Evolutionary conservation across 495 filamentous ascomycete genomes (phyloP).

Genomic region (Aspergillus leporis): DNA sequence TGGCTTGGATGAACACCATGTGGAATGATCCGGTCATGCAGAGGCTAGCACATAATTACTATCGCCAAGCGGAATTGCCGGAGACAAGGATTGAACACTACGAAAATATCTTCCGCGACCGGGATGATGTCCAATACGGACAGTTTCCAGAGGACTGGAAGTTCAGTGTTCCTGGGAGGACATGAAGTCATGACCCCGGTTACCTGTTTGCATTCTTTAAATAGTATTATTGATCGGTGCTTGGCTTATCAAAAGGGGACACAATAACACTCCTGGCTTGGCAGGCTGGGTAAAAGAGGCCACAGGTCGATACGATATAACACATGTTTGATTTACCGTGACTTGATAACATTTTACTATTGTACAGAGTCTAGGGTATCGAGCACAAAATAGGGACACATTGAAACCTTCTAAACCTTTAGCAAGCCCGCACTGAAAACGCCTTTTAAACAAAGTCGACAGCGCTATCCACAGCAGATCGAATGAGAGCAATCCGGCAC

Average conservation of each 20-base stretch:
- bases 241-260: no score
- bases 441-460: not conserved
- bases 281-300: no score
- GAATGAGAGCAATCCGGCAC: not conserved
- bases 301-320: no score
- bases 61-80: conserved; percentile 39
- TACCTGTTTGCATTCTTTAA: no score
- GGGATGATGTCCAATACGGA: conserved; percentile 33
- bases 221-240: no score
- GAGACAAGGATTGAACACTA: conserved; percentile 37
- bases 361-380: not conserved
- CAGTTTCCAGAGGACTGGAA: conserved; percentile 41
- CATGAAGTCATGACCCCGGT: not conserved
- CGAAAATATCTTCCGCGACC: conserved; percentile 41
- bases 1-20: conserved; percentile 49
- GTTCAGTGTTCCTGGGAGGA: conserved; percentile 22
- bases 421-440: conserved; percentile 17
- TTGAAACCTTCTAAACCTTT: not conserved
- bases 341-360: no score
- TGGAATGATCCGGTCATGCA: conserved; percentile 46
- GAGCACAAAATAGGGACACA: not conserved
- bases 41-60: conserved; percentile 33
- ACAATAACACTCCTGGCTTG: no score
- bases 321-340: no score
- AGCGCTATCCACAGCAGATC: not conserved